Evolutionary conservation across 83 land plant species (phyloP), one percentile per base, ranked within the genome.

Genomic region (Thuja plicata): DNA sequence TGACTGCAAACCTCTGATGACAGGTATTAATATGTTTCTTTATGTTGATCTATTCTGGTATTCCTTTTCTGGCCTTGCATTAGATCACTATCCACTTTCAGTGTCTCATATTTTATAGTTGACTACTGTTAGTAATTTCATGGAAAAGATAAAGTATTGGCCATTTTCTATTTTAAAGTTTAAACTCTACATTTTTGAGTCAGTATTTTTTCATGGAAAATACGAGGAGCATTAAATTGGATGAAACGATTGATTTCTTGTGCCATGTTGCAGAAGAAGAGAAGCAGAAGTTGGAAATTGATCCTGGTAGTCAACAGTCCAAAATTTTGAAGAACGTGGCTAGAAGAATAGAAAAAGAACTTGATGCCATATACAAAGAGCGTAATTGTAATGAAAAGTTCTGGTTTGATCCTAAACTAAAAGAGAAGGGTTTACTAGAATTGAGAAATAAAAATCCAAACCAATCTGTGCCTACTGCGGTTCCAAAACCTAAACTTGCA

Each of bases 1-100:
- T 27, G 93, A 93, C 86, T 93, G 94, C 89, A 93, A 89, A 77
- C 93, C 93, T 54, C 43, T 93, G 85, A 93, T 93, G 94, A 93
- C 94, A 88, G 94, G 94, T 93, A 89, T 38, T 40, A 21, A 30
- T 50, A 17, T 32, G 86, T 30, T 84, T 84, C 38, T 50, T 16
- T 84, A 32, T 27, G 32, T 50, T 13, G 11, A 40, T 11, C 32
- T 87, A 66, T 66, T 87, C 45, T 66, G 19, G 16, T 38, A 45
- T 87, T 84, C 38, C 62, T 24, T 5, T 50, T 40, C 57, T 84
- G 8, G 35, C 24, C 45, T 13, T 84, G 60, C 30, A 41, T 38
- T 24, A 83, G 55, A 21, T 11, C 15, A 8, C 40, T n/a, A 82
- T 82, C 85, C 15, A 82, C 30, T 50, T 84, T 15, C 24, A 84